phyloP scores from a whole-genome alignment of 139 green algal species.

The Gonium pectorale region DNA sequence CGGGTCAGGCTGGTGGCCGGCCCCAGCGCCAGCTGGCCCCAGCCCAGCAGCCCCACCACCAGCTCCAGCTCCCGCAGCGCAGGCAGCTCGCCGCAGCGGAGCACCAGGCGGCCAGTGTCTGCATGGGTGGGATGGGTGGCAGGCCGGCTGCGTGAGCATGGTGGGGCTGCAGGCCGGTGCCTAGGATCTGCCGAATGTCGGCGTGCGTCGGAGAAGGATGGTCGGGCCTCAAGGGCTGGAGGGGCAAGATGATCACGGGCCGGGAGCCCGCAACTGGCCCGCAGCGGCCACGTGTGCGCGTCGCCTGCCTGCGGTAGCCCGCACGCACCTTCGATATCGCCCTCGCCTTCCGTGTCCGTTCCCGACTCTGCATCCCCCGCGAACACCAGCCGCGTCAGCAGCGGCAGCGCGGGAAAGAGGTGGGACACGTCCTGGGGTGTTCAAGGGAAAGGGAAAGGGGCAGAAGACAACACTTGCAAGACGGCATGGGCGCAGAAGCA shows the following conservation, averaged over 20 bases:
- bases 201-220: too few species aligned
- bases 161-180: too few species aligned
- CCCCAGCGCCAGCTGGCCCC: slow-evolving; percentile 7
- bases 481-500: too few species aligned
- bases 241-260: too few species aligned
- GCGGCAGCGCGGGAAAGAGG: slow-evolving; percentile 27
- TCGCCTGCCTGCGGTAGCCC: neutral
- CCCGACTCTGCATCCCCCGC: neutral
- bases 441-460: neutral
- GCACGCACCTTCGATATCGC: neutral
- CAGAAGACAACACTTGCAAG: too few species aligned
- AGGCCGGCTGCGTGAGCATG: too few species aligned
- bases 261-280: too few species aligned
- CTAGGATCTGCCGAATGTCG: too few species aligned
- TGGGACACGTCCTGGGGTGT: slow-evolving; percentile 9
- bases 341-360: neutral
- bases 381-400: slow-evolving; percentile 40
- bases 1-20: neutral
- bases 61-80: slow-evolving; percentile 13
- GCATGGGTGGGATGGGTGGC: too few species aligned
- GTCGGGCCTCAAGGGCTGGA: too few species aligned
- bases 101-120: slow-evolving; percentile 9
- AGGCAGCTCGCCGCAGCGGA: slow-evolving; percentile 12
- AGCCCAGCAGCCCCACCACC: slow-evolving; percentile 9
- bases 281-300: too few species aligned